These are phyloP conservation scores for Dissophora globulifera DNA, from an alignment of 192 early-diverging fungal genomes.

Conservation along the genomic window DNA sequence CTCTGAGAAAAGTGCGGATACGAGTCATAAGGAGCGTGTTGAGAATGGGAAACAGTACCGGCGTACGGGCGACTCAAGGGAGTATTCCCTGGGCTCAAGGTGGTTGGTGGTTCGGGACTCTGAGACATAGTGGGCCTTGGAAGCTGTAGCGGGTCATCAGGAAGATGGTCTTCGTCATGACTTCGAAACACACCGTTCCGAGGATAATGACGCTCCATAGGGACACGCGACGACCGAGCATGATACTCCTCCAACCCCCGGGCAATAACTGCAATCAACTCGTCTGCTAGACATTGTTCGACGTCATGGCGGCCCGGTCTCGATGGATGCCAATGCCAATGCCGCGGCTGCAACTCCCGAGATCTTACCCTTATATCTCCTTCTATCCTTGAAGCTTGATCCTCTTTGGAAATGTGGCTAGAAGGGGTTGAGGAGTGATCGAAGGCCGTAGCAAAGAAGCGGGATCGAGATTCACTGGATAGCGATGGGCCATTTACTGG, in stretches of 20 bases:
- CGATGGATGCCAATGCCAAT: not conserved
- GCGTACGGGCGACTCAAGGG: not conserved
- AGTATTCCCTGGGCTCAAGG: not conserved
- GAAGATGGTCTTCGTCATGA: slow-evolving; percentile 1
- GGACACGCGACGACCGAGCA: not conserved
- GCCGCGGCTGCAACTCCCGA: slow-evolving; percentile 5
- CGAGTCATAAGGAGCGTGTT: not conserved
- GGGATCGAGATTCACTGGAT: too few species aligned
- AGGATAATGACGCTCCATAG: slow-evolving; percentile 1
- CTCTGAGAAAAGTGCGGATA: not conserved
- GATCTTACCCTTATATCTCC: too few species aligned
- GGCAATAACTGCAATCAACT: slow-evolving; percentile 21
- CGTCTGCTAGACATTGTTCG: not conserved
- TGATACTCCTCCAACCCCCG: slow-evolving; percentile 26
- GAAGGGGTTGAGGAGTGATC: too few species aligned
- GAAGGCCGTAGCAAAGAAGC: too few species aligned
- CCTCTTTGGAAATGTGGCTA: too few species aligned
- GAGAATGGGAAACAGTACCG: not conserved
- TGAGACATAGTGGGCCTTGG: not conserved
- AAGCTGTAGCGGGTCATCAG: not conserved
- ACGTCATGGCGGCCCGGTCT: not conserved
- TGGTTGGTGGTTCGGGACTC: not conserved
- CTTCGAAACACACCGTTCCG: not conserved
- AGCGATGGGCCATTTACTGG: too few species aligned
- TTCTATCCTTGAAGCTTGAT: too few species aligned